phyloP scores from a whole-genome alignment of 306 rosid genomes.

The Calophaca sinica region DNA sequence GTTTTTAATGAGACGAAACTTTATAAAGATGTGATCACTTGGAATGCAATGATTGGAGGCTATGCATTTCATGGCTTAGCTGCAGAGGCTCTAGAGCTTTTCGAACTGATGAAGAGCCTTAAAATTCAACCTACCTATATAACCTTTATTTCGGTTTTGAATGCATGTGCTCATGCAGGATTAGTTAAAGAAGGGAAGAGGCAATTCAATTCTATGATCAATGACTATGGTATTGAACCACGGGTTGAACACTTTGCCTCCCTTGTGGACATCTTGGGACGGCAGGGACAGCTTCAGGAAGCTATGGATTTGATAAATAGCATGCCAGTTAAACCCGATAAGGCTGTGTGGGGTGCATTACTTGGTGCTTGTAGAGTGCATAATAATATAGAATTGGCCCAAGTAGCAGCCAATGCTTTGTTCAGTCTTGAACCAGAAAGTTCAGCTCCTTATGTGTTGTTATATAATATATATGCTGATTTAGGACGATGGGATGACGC shows the following conservation, averaged over 20 bases:
- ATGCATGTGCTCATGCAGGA: constrained; percentile 62
- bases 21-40: constrained; percentile 57
- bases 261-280: constrained; percentile 61
- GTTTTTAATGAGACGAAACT: constrained; percentile 57
- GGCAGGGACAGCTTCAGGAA: constrained; percentile 61
- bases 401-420: constrained; percentile 57
- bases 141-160: constrained; percentile 57
- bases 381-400: constrained; percentile 54
- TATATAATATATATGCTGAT: constrained; percentile 60
- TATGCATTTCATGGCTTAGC: constrained; percentile 62
- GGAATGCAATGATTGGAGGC: constrained; percentile 66
- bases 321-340: constrained; percentile 59
- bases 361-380: constrained; percentile 61
- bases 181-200: constrained; percentile 58
- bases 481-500: constrained; percentile 62
- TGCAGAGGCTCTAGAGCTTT: constrained; percentile 56
- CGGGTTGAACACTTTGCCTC: constrained; percentile 60
- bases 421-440: constrained; percentile 60
- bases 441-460: constrained; percentile 61
- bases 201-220: constrained; percentile 60
- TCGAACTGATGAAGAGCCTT: constrained; percentile 52
- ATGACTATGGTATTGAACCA: constrained; percentile 53
- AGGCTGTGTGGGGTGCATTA: constrained; percentile 62
- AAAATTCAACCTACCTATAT: constrained; percentile 60
- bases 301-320: constrained; percentile 52